Evolutionary conservation across 768 basidiomycete genomes (phyloP), one percentile per base, ranked within the genome.

Genomic region (Trametes gibbosa): DNA sequence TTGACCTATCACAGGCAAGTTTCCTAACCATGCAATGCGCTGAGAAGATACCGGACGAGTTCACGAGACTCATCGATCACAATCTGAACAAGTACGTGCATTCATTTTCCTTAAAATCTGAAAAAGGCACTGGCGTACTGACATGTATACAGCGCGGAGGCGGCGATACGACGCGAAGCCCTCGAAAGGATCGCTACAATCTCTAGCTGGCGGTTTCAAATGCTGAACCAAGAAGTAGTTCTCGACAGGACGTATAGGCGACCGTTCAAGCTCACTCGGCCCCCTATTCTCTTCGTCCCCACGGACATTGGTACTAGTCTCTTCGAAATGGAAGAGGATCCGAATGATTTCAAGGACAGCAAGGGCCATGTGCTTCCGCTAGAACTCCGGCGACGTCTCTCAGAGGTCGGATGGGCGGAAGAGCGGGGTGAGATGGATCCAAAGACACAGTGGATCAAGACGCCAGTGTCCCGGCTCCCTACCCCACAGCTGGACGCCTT

Each of bases 321-420:
- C 10, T 89, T 83, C 63, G 75, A 86, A 2, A 77, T 75, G 25
- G 78, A 81, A 27, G 83, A 86, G 53, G 82, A 81, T 56, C 64
- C 73, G 0, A 78, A 79, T 16, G 82, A 83, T 35, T 66, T 72
- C 45, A 78, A 78, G 51, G 78, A 82, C 52, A 79, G 75, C 24
- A 65, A 74, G 43, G 77, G 77, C 3, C 69, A 70, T 34, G 69
- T 68, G 0, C 74, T 92, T 13, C 89, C 90, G 3, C 62, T 77
- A 14, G 89, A 91, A 64, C 69, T 90, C 35, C 79, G 81, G 52
- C 82, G 83, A 59, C 82, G 84, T 42, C 74, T 92, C 17, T 79
- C 82, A 0, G 87, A 91, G 58, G 84, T 92, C 49, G 89, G 89
- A 14, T 92, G 89, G 88, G 80, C 78, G 5, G 79, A 86, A 39